A percentile compares a stretch with the other conserved stretches of the same genome.
phyloP scores from a whole-genome alignment of 2,329 filamentous ascomycete genomes.

The Ceratocystis smalleyi region DNA sequence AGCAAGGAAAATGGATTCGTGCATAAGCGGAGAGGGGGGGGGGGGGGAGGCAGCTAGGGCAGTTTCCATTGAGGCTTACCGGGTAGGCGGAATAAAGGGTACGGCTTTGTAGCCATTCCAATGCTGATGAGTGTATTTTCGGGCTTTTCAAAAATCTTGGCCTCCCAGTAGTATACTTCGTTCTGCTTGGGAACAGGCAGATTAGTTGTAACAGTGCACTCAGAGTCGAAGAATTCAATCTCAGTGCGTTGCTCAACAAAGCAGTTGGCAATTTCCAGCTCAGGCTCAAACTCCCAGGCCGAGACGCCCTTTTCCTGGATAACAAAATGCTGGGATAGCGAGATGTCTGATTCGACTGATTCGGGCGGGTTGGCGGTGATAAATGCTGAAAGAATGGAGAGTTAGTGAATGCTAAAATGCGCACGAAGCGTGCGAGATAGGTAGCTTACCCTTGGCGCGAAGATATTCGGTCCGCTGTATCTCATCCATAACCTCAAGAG shows the following conservation, averaged over 20 bases:
- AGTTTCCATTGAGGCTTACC: constrained; percentile 40
- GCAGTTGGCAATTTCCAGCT: constrained; percentile 95
- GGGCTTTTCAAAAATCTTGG: constrained; percentile 95
- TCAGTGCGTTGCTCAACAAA: constrained; percentile 94
- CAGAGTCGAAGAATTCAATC: constrained; percentile 97
- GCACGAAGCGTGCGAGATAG: neutral
- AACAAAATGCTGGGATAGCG: constrained; percentile 87
- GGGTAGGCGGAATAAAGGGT: constrained; percentile 83
- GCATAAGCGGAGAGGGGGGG: neutral
- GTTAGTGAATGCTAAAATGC: neutral
- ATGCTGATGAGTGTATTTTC: constrained; percentile 76
- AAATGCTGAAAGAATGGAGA: constrained; percentile 48
- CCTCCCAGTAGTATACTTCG: constrained; percentile 98
- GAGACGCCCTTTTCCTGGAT: constrained; percentile 99
- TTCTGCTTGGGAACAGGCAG: constrained; percentile 96
- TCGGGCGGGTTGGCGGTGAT: constrained; percentile 88
- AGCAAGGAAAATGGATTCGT: neutral
- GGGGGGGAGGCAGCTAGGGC: neutral
- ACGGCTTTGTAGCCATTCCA: constrained; percentile 91
- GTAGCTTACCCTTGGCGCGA: constrained; percentile 67
- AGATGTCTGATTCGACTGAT: constrained; percentile 91
- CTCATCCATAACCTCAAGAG: constrained; percentile 90
- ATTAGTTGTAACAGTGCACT: constrained; percentile 94
- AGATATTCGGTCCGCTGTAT: constrained; percentile 79
- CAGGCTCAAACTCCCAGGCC: constrained; percentile 98